phyloP scores from a whole-genome alignment of 768 basidiomycete species.

The Hirschioporus abietinus region DNA sequence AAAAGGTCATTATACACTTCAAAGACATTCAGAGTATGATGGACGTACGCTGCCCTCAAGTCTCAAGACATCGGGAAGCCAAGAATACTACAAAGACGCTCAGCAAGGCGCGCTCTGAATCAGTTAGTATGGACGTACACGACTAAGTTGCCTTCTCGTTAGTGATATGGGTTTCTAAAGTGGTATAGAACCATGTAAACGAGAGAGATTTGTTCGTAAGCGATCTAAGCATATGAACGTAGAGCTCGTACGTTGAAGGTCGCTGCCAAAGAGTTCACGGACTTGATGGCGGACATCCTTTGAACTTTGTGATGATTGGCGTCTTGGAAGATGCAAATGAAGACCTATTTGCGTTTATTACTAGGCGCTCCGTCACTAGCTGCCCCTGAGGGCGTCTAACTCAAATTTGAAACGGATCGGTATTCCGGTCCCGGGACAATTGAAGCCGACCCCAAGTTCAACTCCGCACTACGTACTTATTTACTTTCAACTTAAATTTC shows the following conservation, averaged over 20 bases:
- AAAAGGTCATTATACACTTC: slow-evolving; percentile 1
- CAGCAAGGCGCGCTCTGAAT: background rate
- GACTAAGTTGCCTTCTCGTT: slow-evolving; percentile 13
- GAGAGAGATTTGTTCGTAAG: background rate
- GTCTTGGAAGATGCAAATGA: background rate
- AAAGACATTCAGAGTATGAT: slow-evolving; percentile 3
- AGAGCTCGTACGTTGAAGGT: background rate
- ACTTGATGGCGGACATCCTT: slow-evolving; percentile 8
- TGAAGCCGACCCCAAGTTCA: no score
- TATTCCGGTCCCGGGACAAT: no score
- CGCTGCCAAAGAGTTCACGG: slow-evolving; percentile 9
- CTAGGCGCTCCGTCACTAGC: no score
- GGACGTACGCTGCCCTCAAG: slow-evolving; percentile 72
- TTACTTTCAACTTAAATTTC: no score
- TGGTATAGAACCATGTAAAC: background rate
- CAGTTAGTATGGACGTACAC: slow-evolving; percentile 11
- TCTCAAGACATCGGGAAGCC: slow-evolving; percentile 85
- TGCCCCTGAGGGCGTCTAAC: no score
- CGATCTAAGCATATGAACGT: background rate
- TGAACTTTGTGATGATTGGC: background rate
- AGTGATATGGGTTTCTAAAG: slow-evolving; percentile 1
- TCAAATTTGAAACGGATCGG: no score
- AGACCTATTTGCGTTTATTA: no score
- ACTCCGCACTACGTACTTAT: no score
- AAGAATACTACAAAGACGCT: slow-evolving; percentile 56